These are phyloP conservation scores for Morella rubra DNA, from an alignment of 306 rosid genomes.

Conservation along the genomic window DNA sequence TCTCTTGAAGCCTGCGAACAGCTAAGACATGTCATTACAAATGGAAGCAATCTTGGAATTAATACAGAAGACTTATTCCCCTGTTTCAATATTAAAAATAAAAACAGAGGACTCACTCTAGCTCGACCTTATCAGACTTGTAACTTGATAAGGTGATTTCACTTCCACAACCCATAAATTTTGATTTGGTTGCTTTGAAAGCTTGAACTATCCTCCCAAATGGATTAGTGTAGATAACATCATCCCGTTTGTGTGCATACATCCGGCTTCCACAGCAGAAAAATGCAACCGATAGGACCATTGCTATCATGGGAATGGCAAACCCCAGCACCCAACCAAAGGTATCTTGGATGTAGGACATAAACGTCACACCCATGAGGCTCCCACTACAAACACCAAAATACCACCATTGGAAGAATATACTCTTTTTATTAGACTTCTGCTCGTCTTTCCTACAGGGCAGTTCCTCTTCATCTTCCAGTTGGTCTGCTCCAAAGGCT, in stretches of 20 bases:
- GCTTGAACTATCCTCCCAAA: constrained; percentile 34
- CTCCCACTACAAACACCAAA: constrained; percentile 86
- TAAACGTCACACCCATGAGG: constrained; percentile 74
- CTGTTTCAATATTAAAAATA: background rate
- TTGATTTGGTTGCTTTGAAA: constrained; percentile 55
- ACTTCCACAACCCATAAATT: constrained; percentile 47
- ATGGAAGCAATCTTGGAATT: background rate
- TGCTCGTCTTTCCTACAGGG: constrained; percentile 55
- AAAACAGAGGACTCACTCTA: constrained; percentile 64
- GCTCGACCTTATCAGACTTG: constrained; percentile 50
- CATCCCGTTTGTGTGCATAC: constrained; percentile 50
- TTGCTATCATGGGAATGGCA: constrained; percentile 74
- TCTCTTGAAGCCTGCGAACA: constrained; percentile 74
- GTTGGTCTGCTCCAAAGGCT: constrained; percentile 91
- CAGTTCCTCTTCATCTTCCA: constrained; percentile 65
- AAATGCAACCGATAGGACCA: constrained; percentile 51
- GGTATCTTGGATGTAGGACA: constrained; percentile 93
- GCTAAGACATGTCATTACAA: background rate
- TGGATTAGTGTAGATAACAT: constrained; percentile 25
- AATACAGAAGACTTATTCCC: too few relatives aligned
- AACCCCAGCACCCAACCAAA: constrained; percentile 90
- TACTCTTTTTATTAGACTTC: constrained; percentile 44
- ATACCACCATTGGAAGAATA: constrained; percentile 88
- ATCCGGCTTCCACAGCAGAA: constrained; percentile 69
- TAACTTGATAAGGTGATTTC: constrained; percentile 44